Evolutionary conservation across 2,329 filamentous ascomycete species (phyloP), one percentile per base, ranked within the genome.

Genomic region (Aplosporella prunicola): DNA sequence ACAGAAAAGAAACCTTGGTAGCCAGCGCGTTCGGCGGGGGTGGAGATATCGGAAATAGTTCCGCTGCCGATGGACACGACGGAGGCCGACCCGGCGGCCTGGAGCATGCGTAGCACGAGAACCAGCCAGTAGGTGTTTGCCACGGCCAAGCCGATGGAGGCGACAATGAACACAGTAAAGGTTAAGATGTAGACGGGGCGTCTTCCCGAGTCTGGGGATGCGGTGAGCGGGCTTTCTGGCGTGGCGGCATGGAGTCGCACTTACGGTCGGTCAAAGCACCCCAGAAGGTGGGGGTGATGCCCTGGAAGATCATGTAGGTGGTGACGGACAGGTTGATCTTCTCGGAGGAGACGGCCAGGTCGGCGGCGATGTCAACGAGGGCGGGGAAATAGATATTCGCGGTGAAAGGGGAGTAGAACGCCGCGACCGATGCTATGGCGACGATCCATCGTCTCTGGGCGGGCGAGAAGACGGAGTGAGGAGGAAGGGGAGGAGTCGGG

Each of bases 341-440:
- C 17, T 45, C 43, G 7, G 48, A 14, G 0, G 62, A 62, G 3
- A 64, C 58, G 35, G 57, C 27, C 3, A 69, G 46, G 37, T 67
- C 62, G 1, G 31, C 26, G 2, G 66, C 57, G 22, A 70, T 58
- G 1, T 55, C 55, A 5, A 58, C 51, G 5, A 70, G 45, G 2
- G 62, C 60, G 2, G 67, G 66, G 35, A 67, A 65, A 44, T 69
- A 69, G 39, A 68, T 67, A 38, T 61, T 62, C 22, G 28, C 32
- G 3, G 35, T 29, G 2, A 39, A 13, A 15, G 35, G 35, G 3
- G 35, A 39, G 7, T 32, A 39, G n/a, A 29, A 26, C 11, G 35
- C 35, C 2, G 35, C 35, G 17, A 39, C n/a, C n/a, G n/a, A n/a
- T n/a, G n/a, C n/a, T n/a, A n/a, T n/a, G n/a, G n/a, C n/a, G n/a